These are phyloP conservation scores for Skeletonema costatum DNA, from an alignment of 108 stramenopile species.

Conservation along the genomic window DNA sequence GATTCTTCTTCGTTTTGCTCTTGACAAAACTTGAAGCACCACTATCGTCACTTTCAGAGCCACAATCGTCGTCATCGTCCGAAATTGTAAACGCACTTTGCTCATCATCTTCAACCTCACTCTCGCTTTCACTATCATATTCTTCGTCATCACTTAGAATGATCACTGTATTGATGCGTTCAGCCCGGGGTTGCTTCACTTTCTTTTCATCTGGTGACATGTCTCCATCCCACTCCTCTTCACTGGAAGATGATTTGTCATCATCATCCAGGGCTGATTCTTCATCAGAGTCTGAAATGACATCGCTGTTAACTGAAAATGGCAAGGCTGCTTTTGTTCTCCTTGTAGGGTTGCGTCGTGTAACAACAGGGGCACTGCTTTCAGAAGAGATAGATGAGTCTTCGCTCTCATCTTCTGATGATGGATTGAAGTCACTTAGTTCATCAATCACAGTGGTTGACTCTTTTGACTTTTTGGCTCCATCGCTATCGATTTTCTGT, in stretches of 20 bases:
- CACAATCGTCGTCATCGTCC: slow-evolving; percentile 11
- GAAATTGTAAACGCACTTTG: slow-evolving; percentile 17
- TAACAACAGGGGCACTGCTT: neutral
- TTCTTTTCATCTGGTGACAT: slow-evolving; percentile 34
- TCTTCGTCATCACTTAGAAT: slow-evolving; percentile 51
- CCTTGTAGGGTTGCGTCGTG: neutral
- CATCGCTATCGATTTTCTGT: neutral
- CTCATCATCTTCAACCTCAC: slow-evolving; percentile 9
- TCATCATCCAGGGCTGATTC: neutral
- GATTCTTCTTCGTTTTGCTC: neutral
- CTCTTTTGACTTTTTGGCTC: slow-evolving; percentile 4
- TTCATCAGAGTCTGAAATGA: neutral
- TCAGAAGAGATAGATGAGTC: neutral
- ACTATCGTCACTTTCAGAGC: slow-evolving; percentile 15
- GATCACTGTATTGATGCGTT: slow-evolving; percentile 51
- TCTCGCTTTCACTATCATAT: slow-evolving; percentile 42
- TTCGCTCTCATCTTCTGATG: neutral
- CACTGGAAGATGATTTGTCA: slow-evolving; percentile 16
- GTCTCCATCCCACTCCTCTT: slow-evolving; percentile 27
- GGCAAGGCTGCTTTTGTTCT: neutral
- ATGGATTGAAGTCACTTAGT: neutral
- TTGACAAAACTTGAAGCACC: slow-evolving; percentile 6
- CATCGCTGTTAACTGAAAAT: neutral
- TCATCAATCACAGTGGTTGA: neutral
- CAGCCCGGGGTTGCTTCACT: neutral